phyloP scores from a whole-genome alignment of 768 basidiomycete species.

The Exidia glandulosa region DNA sequence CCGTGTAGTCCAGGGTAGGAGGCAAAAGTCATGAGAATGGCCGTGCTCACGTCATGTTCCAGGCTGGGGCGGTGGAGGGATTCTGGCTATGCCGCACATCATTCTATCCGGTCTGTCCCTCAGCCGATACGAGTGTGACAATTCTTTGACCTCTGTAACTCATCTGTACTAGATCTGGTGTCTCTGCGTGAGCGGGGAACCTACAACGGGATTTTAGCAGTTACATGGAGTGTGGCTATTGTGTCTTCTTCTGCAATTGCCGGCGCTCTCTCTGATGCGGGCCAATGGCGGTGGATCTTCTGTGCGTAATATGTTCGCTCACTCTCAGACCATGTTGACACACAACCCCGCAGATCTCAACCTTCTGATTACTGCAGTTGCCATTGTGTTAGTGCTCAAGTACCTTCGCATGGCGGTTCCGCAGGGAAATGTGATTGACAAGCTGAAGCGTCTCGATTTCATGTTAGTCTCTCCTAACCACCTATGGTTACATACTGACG shows the following conservation, averaged over 20 bases:
- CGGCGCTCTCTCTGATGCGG: conserved; percentile 22
- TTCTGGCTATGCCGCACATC: conserved; percentile 18
- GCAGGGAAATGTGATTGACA: conserved; percentile 18
- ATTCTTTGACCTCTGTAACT: no score
- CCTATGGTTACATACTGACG: no score
- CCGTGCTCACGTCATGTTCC: conserved; percentile 7
- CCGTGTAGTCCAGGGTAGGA: conserved; percentile 9
- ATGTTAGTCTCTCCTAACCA: no score
- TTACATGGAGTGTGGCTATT: conserved; percentile 27
- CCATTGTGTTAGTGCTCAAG: conserved; percentile 17
- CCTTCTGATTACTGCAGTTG: conserved; percentile 23
- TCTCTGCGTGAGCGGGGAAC: conserved; percentile 23
- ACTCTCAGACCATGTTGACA: no score
- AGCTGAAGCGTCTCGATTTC: conserved; percentile 27
- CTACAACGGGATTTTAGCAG: conserved; percentile 19
- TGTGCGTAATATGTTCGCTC: conserved; percentile 32
- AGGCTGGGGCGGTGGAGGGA: conserved; percentile 19
- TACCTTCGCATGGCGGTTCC: conserved; percentile 26
- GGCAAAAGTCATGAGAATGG: neutral
- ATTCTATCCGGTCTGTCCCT: no score
- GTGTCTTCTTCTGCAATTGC: conserved; percentile 25
- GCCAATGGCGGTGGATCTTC: conserved; percentile 33
- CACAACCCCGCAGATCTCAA: conserved; percentile 29
- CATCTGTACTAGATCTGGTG: conserved; percentile 25
- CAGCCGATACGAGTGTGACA: no score